Conservation (phyloP, 495 filamentous ascomycete genomes). For the Penicillium tannophilum region DNA sequence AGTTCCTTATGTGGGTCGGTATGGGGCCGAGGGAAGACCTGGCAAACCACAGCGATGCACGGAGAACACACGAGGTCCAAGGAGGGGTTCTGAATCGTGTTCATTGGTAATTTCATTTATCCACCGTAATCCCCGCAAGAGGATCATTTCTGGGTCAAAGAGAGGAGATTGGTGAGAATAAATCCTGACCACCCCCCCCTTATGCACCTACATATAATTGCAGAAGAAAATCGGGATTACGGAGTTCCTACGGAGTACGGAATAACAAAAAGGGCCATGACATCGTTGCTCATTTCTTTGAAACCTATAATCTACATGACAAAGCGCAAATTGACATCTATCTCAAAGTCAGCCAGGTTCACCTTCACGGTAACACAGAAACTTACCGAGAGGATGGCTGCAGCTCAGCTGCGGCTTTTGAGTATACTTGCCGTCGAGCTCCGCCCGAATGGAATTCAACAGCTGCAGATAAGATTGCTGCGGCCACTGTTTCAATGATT, state of each 20-base stretch:
- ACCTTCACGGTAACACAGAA: slow-evolving; percentile 7
- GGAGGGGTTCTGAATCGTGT: slow-evolving; percentile 12
- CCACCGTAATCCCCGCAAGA: slow-evolving; percentile 14
- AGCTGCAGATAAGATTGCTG: slow-evolving; percentile 96
- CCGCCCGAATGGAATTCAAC: slow-evolving; percentile 89
- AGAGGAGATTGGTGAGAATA: background rate
- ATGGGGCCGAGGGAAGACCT: slow-evolving; percentile 5
- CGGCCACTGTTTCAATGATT: slow-evolving; percentile 86
- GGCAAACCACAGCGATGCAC: slow-evolving; percentile 21
- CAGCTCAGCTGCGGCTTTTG: slow-evolving; percentile 98
- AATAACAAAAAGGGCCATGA: background rate
- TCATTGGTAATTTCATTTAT: background rate
- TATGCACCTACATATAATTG: too few relatives aligned
- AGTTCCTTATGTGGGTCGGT: background rate
- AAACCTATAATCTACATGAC: slow-evolving; percentile 36
- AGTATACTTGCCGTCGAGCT: slow-evolving; percentile 85
- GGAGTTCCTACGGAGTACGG: slow-evolving; percentile 1
- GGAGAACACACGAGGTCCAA: slow-evolving; percentile 19
- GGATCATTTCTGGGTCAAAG: background rate
- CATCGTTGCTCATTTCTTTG: slow-evolving; percentile 12
- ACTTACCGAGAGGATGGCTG: slow-evolving; percentile 90
- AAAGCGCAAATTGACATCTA: slow-evolving; percentile 47
- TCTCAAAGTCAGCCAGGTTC: slow-evolving; percentile 21
- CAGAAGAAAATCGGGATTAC: background rate
- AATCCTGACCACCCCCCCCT: background rate